Conservation (phyloP, 2,329 filamentous ascomycete species). For the Colletotrichum brevisporum region DNA sequence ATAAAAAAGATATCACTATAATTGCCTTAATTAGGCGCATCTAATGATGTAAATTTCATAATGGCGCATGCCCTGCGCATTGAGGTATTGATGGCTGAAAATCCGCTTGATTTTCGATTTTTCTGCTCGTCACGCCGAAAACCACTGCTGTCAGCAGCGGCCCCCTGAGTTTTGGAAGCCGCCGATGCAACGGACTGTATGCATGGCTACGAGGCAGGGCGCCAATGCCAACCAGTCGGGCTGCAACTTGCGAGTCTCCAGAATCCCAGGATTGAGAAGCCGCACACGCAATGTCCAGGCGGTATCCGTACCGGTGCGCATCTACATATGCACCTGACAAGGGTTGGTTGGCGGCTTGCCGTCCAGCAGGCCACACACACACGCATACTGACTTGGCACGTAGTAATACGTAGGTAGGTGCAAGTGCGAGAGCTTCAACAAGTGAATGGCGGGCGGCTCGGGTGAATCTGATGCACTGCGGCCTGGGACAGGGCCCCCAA, state of each 20-base stretch:
- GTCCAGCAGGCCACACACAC: neutral
- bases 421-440: slow-evolving; percentile 1
- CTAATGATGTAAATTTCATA: too few species aligned
- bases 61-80: too few species aligned
- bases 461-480: slow-evolving; percentile 20
- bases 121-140: too few species aligned
- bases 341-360: slow-evolving; percentile 10
- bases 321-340: neutral
- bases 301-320: slow-evolving; percentile 5
- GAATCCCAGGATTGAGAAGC: neutral
- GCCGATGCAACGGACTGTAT: too few species aligned
- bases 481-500: slow-evolving; percentile 9
- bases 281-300: neutral
- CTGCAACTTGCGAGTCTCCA: neutral
- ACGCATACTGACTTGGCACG: too few species aligned
- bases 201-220: slow-evolving; percentile 26
- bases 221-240: slow-evolving; percentile 28
- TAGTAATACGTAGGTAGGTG: neutral
- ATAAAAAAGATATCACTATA: too few species aligned
- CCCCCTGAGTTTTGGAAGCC: too few species aligned
- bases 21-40: too few species aligned
- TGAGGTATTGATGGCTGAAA: too few species aligned
- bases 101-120: too few species aligned
- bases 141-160: too few species aligned
- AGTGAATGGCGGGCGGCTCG: slow-evolving; percentile 8